Evolutionary conservation across 805 yeast species (phyloP).

Genomic region (Kodamaea neixiangensis): DNA sequence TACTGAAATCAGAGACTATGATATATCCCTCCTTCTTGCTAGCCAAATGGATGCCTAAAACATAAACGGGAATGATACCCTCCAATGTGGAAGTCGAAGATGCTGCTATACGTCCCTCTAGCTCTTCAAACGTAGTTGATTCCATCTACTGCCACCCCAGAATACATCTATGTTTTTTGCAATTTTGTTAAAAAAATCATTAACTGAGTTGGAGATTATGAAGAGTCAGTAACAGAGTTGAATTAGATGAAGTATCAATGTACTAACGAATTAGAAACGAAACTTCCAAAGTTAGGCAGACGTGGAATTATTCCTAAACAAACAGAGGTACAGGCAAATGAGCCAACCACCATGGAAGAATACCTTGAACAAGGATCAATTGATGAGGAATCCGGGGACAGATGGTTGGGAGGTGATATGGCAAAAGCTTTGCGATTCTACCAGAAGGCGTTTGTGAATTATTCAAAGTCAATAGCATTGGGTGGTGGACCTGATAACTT

Average conservation of each 20-base stretch:
- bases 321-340: slow-evolving; percentile 3
- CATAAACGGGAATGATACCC: slow-evolving; percentile 10
- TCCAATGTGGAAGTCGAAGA: slow-evolving; percentile 5
- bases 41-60: slow-evolving; percentile 8
- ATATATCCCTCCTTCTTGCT: slow-evolving; percentile 8
- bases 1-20: slow-evolving; percentile 14
- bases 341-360: slow-evolving; percentile 51
- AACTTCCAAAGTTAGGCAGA: slow-evolving; percentile 19
- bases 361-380: slow-evolving; percentile 55
- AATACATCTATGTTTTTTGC: background rate
- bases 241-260: background rate
- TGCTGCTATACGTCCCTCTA: background rate
- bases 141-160: background rate
- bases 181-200: background rate
- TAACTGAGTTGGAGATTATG: background rate
- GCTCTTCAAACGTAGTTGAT: background rate
- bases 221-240: slow-evolving; percentile 6
- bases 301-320: slow-evolving; percentile 13
- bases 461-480: slow-evolving; percentile 36
- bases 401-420: slow-evolving; percentile 69
- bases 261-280: slow-evolving; percentile 8
- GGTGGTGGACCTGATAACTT: slow-evolving; percentile 15
- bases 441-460: slow-evolving; percentile 53
- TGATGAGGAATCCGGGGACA: slow-evolving; percentile 74
- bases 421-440: slow-evolving; percentile 66